Base-by-base conservation (phyloP, 2,329 filamentous ascomycete species). In the Aspergillus chevalieri region DNA sequence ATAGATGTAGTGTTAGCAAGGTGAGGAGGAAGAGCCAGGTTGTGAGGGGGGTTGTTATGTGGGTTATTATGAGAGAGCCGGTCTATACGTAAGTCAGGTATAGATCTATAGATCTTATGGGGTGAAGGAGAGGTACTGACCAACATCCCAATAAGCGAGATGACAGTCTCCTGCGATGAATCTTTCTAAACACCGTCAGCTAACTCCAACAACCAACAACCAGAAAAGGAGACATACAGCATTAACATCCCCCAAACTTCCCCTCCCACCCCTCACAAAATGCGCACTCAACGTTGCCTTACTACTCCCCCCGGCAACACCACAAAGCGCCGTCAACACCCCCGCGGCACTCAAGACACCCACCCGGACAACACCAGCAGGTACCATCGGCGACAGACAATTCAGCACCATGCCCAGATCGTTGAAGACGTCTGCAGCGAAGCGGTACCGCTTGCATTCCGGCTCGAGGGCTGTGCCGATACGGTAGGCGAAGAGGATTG, bases 221-320 rank as follows among this genome's bases (percentile, higher is more conserved):
- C 28, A 28, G 12, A 6, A 7, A 21, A 44, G 24, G 14, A 15
- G 10, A 39, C 14, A 43, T 19, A 82, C 80, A 49, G 92, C 91
- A 71, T 96, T 97, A 49, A 98, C 77, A 68, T 97, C 92, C 1
- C 89, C 92, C 42, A 97, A 72, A 66, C 96, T 97, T 34, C 89
- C 88, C 66, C 96, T 97, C 33, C 89, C 88, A 64, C 84, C 83
- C 57, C 78, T 82, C 7, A 92, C 90, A 74, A 98, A 97, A 70
- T 98, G 93, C 9, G 89, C 87, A 64, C 88, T 93, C 58, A 98
- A 72, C 53, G 87, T 91, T 2, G 92, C 92, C 69, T 97, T 97
- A 55, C 88, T 87, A 48, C 89, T 90, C 10, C 87, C 89, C 0
- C 89, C 92, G 0, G 92, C 88, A 4, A 97, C 90, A 22, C 92